A percentile compares a stretch with the other conserved stretches of the same genome.
Conservation (phyloP, 31 red algal species). For the Endocladia muricata region DNA sequence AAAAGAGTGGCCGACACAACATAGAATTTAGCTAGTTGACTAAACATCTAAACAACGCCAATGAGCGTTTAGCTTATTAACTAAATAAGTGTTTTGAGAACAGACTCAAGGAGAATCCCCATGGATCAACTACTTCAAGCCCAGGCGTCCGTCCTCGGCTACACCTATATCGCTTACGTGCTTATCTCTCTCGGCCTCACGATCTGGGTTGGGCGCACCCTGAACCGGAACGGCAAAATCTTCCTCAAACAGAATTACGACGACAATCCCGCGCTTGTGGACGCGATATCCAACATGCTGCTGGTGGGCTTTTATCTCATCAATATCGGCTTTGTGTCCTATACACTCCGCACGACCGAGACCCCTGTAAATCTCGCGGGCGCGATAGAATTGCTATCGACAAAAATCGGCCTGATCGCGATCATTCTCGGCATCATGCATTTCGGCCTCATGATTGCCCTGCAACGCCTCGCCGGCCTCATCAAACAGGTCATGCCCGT, state of each 20-base stretch:
- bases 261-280: not conserved
- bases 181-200: not conserved
- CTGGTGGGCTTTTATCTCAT: constrained; percentile 24
- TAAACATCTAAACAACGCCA: too few species aligned
- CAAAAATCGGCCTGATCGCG: constrained; percentile 13
- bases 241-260: constrained; percentile 4
- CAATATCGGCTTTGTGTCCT: constrained; percentile 2
- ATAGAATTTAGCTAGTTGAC: too few species aligned
- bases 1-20: too few species aligned
- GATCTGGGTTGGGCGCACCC: not conserved
- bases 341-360: not conserved
- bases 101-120: too few species aligned
- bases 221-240: constrained; percentile 1
- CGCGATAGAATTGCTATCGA: not conserved
- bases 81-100: too few species aligned
- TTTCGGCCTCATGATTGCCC: too few species aligned
- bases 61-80: too few species aligned
- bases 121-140: too few species aligned
- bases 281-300: constrained; percentile 4
- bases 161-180: constrained; percentile 3
- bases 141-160: too few species aligned
- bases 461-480: too few species aligned
- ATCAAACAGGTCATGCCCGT: too few species aligned
- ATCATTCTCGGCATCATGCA: constrained; percentile 11
- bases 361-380: not conserved